Evolutionary conservation across 2,329 filamentous ascomycete species (phyloP).

Genomic region (Penicillium sp.): DNA sequence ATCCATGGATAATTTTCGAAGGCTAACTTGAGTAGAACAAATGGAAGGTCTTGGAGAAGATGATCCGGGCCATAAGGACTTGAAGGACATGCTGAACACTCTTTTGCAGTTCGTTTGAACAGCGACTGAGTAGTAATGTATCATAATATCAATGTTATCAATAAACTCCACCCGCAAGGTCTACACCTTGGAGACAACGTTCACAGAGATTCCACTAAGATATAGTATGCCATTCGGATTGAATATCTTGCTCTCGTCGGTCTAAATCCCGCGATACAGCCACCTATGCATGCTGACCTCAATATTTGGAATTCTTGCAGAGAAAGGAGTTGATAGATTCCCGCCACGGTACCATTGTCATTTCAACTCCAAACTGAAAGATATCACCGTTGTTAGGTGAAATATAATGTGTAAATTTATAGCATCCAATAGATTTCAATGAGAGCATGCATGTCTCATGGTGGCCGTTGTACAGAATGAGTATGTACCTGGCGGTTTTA

Average conservation of each 20-base stretch:
- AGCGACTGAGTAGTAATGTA: background rate
- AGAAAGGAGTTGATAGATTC: background rate
- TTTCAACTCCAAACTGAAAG: background rate
- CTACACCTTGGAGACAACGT: background rate
- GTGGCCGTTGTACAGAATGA: background rate
- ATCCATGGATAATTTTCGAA: background rate
- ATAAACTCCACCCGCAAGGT: background rate
- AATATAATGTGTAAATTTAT: background rate
- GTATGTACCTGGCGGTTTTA: background rate
- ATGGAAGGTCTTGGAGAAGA: slow-evolving; percentile 57
- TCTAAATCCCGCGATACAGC: background rate
- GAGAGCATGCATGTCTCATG: background rate
- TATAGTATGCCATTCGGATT: background rate
- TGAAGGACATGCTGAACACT: slow-evolving; percentile 64
- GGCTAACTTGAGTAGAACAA: slow-evolving; percentile 51
- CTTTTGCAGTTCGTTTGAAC: slow-evolving; percentile 45
- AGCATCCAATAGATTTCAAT: background rate
- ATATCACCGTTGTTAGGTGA: background rate
- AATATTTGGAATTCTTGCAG: background rate
- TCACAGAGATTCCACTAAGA: background rate
- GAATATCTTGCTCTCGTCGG: background rate
- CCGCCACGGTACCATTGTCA: background rate
- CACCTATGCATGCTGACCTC: no score
- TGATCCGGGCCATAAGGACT: slow-evolving; percentile 52
- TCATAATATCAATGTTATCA: background rate